phyloP scores from a whole-genome alignment of 2,329 filamentous ascomycete genomes.

The Paecilomyces sp. region DNA sequence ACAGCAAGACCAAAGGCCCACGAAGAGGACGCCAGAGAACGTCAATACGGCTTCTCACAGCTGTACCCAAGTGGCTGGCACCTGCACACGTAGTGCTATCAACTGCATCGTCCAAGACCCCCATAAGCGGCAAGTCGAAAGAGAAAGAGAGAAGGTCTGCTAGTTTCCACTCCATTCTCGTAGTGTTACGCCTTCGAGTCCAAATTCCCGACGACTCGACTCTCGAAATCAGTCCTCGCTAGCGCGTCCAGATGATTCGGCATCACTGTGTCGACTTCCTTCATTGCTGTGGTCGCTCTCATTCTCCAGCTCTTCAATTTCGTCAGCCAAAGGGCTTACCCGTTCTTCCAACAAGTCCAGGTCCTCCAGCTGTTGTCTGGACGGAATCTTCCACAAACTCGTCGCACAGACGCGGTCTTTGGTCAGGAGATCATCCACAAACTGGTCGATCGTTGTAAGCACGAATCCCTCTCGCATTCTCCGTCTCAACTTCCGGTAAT shows the following conservation, averaged over 20 bases:
- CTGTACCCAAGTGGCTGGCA: not conserved
- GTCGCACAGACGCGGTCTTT: constrained; percentile 90
- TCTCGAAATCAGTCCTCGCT: constrained; percentile 20
- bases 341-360: constrained; percentile 79
- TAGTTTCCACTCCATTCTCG: not conserved
- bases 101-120: not conserved
- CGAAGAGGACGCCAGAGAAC: not conserved
- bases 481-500: constrained; percentile 75
- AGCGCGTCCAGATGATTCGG: constrained; percentile 9
- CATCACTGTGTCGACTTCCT: constrained; percentile 3
- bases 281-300: constrained; percentile 15
- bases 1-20: not conserved
- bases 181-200: not conserved
- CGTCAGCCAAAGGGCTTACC: constrained; percentile 72
- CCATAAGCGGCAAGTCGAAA: not conserved
- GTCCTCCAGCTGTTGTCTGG: constrained; percentile 76
- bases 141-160: not conserved
- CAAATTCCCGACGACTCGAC: not conserved
- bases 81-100: not conserved
- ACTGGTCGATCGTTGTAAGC: constrained; percentile 80
- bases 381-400: constrained; percentile 84
- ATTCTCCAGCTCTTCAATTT: constrained; percentile 31
- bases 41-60: not conserved
- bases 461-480: constrained; percentile 66
- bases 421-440: constrained; percentile 82